Evolutionary conservation across 768 basidiomycete species (phyloP).

Genomic region (Pleurotus tuoliensis): DNA sequence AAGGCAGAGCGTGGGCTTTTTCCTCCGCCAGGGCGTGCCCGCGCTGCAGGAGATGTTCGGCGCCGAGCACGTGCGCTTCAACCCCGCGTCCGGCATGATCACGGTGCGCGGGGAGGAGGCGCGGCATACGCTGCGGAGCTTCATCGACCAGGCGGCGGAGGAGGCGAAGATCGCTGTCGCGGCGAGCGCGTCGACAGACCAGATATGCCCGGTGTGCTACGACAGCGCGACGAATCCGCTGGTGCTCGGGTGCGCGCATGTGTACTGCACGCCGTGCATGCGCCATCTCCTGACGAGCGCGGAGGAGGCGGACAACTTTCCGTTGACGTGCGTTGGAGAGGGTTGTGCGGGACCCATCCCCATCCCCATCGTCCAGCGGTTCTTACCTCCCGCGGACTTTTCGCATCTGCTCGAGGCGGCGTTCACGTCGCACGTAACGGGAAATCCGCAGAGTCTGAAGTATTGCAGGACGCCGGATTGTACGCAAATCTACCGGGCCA

Average conservation of each 20-base stretch:
- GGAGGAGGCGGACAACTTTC: constrained; percentile 45
- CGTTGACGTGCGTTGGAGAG: constrained; percentile 60
- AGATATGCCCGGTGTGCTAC: constrained; percentile 53
- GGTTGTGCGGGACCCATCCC: constrained; percentile 54
- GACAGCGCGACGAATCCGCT: constrained; percentile 37
- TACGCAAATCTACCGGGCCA: constrained; percentile 54
- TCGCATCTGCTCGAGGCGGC: constrained; percentile 48
- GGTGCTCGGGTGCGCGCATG: constrained; percentile 43
- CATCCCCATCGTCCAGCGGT: constrained; percentile 43
- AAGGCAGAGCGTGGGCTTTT: constrained; percentile 40
- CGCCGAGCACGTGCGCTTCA: constrained; percentile 46
- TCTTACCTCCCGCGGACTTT: constrained; percentile 49
- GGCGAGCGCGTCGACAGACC: constrained; percentile 3
- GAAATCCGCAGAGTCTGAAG: constrained; percentile 51
- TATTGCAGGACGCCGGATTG: constrained; percentile 76
- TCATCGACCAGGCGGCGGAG: constrained; percentile 39
- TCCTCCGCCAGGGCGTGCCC: constrained; percentile 46
- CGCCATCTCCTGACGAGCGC: constrained; percentile 40
- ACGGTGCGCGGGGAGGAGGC: constrained; percentile 56
- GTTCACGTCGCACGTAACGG: constrained; percentile 50
- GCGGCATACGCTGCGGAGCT: constrained; percentile 37
- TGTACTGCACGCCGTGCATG: constrained; percentile 46
- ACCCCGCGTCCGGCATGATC: constrained; percentile 33
- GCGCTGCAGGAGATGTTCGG: constrained; percentile 50
- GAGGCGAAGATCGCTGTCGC: neutral